Conservation (phyloP, 2,329 filamentous ascomycete species). For the Botrytis pseudocinerea region DNA sequence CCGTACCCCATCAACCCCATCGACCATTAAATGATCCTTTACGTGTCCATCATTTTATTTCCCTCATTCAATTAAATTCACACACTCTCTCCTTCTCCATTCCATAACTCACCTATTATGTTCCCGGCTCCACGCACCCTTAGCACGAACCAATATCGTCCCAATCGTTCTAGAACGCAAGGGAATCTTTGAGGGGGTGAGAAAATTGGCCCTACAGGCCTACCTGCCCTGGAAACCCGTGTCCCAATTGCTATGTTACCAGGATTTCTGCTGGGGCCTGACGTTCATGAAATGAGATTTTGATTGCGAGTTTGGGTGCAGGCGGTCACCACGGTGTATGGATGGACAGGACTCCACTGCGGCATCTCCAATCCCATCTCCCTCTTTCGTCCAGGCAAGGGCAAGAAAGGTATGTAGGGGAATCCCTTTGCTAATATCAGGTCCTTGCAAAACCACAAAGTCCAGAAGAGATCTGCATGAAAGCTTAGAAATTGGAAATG, state of each 20-base stretch:
- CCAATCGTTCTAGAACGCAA: constrained; percentile 8
- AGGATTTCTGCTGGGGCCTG: background rate
- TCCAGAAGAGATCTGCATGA: background rate
- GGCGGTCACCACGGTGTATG: background rate
- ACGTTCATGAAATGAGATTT: background rate
- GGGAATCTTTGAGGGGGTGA: background rate
- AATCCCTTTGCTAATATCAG: background rate
- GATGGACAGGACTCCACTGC: background rate
- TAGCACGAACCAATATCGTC: constrained; percentile 3
- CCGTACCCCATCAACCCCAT: background rate
- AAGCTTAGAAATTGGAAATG: background rate
- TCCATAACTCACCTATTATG: background rate
- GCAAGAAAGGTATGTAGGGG: background rate
- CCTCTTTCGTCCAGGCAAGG: background rate
- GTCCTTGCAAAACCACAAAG: background rate
- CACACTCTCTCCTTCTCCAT: background rate
- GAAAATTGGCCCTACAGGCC: background rate
- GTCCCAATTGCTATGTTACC: background rate
- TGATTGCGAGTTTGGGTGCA: background rate
- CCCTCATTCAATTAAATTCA: background rate
- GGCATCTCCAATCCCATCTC: background rate
- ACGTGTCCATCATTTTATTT: background rate
- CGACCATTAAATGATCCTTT: background rate
- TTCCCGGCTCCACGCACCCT: background rate
- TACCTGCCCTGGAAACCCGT: background rate